Percentiles rank a stretch among this genome's conserved stretches.
Conservation (phyloP, 2,329 filamentous ascomycete species). For the Pseudogymnoascus verrucosus region DNA sequence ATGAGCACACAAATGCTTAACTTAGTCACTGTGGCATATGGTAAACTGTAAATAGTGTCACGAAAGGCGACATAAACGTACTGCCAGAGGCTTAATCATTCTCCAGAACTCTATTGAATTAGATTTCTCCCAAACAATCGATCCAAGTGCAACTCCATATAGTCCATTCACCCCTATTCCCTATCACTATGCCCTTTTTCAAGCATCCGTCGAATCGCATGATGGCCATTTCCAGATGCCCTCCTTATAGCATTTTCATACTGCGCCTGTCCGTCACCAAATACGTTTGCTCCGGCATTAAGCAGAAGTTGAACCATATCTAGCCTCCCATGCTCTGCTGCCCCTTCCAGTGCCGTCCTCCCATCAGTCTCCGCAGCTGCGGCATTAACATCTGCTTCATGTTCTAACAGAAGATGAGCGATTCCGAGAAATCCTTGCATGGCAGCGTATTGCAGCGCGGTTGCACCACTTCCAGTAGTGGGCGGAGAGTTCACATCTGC, state of each 20-base stretch:
- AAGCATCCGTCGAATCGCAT: not conserved
- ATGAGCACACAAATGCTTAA: not conserved
- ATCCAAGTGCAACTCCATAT: not conserved
- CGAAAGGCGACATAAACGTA: not conserved
- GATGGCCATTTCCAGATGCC: not conserved
- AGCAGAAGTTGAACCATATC: slow-evolving; percentile 26
- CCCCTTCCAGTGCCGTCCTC: slow-evolving; percentile 25
- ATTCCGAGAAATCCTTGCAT: not conserved
- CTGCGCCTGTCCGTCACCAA: not conserved
- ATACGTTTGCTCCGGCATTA: slow-evolving; percentile 16
- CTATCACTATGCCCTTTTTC: not conserved
- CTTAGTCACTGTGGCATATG: no score
- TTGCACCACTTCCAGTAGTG: not conserved
- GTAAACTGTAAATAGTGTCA: not conserved
- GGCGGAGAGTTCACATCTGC: not conserved
- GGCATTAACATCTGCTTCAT: not conserved
- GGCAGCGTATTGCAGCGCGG: not conserved
- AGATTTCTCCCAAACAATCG: not conserved
- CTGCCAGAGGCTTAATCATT: not conserved
- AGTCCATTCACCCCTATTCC: not conserved
- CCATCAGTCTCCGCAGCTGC: not conserved
- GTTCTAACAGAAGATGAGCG: not conserved
- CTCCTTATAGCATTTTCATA: not conserved
- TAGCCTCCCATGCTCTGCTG: slow-evolving; percentile 26
- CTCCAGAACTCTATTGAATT: not conserved